phyloP scores from a whole-genome alignment of 2,329 filamentous ascomycete genomes.

The Aspergillus aculeatinus region DNA sequence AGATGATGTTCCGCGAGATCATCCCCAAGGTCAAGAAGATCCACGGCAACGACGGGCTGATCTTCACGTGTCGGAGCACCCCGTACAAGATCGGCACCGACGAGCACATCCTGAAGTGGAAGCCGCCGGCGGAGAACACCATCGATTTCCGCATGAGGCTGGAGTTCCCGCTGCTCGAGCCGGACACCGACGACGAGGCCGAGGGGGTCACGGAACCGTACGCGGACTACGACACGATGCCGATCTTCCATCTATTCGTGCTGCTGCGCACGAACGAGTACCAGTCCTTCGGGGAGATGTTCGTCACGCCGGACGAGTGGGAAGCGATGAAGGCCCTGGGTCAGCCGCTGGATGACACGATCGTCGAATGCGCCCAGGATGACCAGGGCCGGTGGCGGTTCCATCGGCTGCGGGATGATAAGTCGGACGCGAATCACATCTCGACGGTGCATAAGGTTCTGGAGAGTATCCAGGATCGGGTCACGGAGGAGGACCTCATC shows the following conservation, averaged over 20 bases:
- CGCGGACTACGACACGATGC: slow-evolving; percentile 76
- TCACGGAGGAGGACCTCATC: slow-evolving; percentile 79
- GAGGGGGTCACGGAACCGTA: slow-evolving; percentile 64
- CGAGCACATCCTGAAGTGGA: slow-evolving; percentile 95
- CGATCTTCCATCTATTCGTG: slow-evolving; percentile 70
- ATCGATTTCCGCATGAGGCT: slow-evolving; percentile 85
- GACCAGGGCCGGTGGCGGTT: slow-evolving; percentile 75
- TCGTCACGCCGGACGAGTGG: slow-evolving; percentile 77
- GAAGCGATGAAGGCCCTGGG: slow-evolving; percentile 70
- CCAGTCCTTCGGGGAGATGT: slow-evolving; percentile 64
- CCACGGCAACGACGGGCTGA: slow-evolving; percentile 93
- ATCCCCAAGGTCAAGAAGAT: slow-evolving; percentile 70
- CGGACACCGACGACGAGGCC: slow-evolving; percentile 65
- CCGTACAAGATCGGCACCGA: slow-evolving; percentile 90
- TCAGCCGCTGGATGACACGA: slow-evolving; percentile 77
- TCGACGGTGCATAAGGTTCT: slow-evolving; percentile 81
- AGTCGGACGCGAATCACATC: slow-evolving; percentile 85
- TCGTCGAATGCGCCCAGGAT: slow-evolving; percentile 89
- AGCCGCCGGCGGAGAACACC: slow-evolving; percentile 90
- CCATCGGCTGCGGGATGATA: slow-evolving; percentile 89
- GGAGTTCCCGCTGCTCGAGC: slow-evolving; percentile 70
- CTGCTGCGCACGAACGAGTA: slow-evolving; percentile 66
- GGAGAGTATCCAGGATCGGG: slow-evolving; percentile 82
- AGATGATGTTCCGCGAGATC: slow-evolving; percentile 87
- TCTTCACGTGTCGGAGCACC: slow-evolving; percentile 91